phyloP scores from a whole-genome alignment of 768 basidiomycete species.

The Auricularia sp. region DNA sequence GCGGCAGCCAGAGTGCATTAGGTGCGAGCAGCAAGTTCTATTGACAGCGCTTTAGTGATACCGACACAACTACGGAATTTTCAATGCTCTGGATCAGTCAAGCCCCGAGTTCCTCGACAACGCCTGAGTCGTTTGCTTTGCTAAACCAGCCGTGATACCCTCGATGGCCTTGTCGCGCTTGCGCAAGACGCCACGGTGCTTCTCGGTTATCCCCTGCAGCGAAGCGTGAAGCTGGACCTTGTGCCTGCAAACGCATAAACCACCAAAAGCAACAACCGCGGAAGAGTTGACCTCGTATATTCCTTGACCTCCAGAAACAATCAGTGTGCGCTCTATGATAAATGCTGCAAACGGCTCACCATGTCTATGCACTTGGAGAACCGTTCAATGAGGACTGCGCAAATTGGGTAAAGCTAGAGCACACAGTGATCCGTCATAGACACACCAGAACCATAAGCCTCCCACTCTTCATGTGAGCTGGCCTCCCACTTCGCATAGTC shows the following conservation, averaged over 20 bases:
- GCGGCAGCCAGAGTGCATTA: too few species aligned
- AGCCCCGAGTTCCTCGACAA: background rate
- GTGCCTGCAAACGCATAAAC: background rate
- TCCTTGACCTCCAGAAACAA: background rate
- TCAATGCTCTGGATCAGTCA: too few species aligned
- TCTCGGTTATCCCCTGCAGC: background rate
- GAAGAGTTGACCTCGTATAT: background rate
- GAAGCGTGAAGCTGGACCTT: background rate
- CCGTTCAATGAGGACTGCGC: background rate
- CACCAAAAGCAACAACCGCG: background rate
- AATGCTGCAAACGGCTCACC: background rate
- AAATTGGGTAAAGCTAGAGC: background rate
- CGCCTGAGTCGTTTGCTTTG: background rate
- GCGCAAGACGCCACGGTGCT: background rate
- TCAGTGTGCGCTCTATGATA: background rate
- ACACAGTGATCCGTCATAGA: background rate
- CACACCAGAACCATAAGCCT: background rate
- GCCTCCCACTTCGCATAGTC: background rate
- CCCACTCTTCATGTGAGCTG: background rate
- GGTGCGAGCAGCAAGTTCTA: too few species aligned
- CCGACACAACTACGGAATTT: too few species aligned
- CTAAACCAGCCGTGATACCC: background rate
- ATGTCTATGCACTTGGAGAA: background rate
- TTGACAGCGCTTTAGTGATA: too few species aligned
- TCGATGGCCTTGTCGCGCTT: background rate